These are phyloP conservation scores for Saraca asoca DNA, from an alignment of 331 rosid genomes.

Conservation along the genomic window DNA sequence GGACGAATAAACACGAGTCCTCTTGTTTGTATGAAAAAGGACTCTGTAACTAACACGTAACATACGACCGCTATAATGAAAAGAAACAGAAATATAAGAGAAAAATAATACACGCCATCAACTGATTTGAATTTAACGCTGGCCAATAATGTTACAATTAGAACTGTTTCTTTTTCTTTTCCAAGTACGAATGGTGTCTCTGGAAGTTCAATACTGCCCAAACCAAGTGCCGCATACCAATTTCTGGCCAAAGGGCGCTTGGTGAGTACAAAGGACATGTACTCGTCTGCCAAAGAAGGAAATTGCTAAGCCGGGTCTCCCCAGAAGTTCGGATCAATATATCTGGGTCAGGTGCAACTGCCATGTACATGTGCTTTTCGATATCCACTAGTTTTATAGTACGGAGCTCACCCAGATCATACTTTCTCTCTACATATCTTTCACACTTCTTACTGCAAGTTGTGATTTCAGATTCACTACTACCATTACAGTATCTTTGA, in stretches of 20 bases:
- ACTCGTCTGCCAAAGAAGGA: conserved; percentile 65
- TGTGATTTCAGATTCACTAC: conserved; percentile 31
- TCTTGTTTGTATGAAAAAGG: no score
- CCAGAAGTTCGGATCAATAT: conserved; percentile 55
- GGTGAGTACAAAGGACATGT: conserved; percentile 55
- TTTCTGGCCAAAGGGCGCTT: conserved; percentile 58
- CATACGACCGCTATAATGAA: no score
- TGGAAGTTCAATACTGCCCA: conserved; percentile 55
- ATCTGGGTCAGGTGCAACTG: conserved; percentile 62
- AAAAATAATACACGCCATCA: background rate
- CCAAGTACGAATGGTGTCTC: conserved; percentile 46
- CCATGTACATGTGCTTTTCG: conserved; percentile 55
- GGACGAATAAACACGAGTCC: no score
- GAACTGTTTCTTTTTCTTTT: conserved; percentile 40
- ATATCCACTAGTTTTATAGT: conserved; percentile 45
- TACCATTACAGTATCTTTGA: background rate
- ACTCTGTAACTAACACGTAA: background rate
- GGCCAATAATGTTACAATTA: conserved; percentile 10
- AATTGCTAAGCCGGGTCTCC: conserved; percentile 54
- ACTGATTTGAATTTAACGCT: background rate
- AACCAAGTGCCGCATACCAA: conserved; percentile 51
- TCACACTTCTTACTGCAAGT: conserved; percentile 36
- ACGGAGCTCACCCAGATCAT: conserved; percentile 33
- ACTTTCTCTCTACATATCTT: conserved; percentile 28
- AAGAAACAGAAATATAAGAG: background rate